Evolutionary conservation across 371 early-diverging fungal species (phyloP), one percentile per base, ranked within the genome.

Genomic region (Batrachochytrium dendrobatidis): DNA sequence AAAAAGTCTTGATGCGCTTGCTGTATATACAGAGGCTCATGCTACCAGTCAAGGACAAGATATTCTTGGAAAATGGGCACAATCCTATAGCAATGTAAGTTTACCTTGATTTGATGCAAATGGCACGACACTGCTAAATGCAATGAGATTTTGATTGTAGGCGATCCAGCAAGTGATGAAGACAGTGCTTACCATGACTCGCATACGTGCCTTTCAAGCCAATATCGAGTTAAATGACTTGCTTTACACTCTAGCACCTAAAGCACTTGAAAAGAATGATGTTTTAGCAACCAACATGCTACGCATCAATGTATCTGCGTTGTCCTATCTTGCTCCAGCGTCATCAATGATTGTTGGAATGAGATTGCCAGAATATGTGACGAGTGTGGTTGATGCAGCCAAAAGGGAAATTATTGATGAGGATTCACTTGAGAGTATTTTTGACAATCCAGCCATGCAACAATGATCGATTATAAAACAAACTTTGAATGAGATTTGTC

Each of bases 1-100:
- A 30, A 65, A 65, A 6, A 87, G 86, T 61, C 63, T 86, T 30
- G 55, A 64, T 20, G 58, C 49, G 8, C 69, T 87, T 8, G 31
- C 58, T 1, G 51, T 68, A 12, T 7, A 33, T 3, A 44, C 53
- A 26, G 17, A 45, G 31, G 53, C 45, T 28, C 34, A 56, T 20
- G 33, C 28, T n/a, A n/a, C 28, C 46, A 48, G 39, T 45, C 35
- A 55, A 43, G 3, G 17, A 5, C 12, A 5, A 45, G 46, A 45
- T 26, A 45, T 7, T 12, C 46, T 12, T n/a, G n/a, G 39, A 15
- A 39, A 39, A n/a, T 39, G 39, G 39, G n/a, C 15, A 15, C 15
- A n/a, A 39, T 12, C n/a, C 15, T 12, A 39, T 12, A 15, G 39
- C 15, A 39, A n/a, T 39, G 39, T 12, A 39, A 39, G 39, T 39